These are phyloP conservation scores for Phytophthora kernoviae DNA, from an alignment of 352 stramenopile species.

Conservation along the genomic window DNA sequence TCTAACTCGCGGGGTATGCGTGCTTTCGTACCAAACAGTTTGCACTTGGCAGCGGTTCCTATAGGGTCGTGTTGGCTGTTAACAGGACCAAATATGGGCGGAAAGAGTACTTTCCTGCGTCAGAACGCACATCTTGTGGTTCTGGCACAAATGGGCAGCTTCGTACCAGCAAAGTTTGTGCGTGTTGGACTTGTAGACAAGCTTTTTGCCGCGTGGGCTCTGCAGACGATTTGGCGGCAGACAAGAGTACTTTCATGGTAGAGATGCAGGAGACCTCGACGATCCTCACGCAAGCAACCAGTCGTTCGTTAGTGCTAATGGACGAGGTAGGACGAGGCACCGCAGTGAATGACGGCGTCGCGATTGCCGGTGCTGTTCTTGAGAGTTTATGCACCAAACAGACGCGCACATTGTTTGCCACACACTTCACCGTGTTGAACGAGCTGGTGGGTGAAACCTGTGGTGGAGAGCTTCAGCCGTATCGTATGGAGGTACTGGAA, in stretches of 20 bases:
- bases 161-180: conserved; percentile 77
- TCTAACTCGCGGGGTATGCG: conserved; percentile 57
- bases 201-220: conserved; percentile 86
- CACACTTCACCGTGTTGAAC: conserved; percentile 80
- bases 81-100: conserved; percentile 90
- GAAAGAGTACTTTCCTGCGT: conserved; percentile 86
- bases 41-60: conserved; percentile 43
- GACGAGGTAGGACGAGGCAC: conserved; percentile 89
- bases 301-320: conserved; percentile 86
- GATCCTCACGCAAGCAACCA: conserved; percentile 74
- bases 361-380: conserved; percentile 80
- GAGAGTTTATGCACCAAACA: conserved; percentile 66
- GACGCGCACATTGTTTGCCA: conserved; percentile 79
- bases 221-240: conserved; percentile 75
- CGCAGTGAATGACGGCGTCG: conserved; percentile 74
- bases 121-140: conserved; percentile 81
- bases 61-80: conserved; percentile 70
- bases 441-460: conserved; percentile 41
- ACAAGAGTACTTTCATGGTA: conserved; percentile 88
- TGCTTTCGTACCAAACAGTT: conserved; percentile 76
- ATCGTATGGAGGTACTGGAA: conserved; percentile 77
- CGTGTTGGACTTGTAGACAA: conserved; percentile 78
- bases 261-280: conserved; percentile 89
- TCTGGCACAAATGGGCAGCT: conserved; percentile 83
- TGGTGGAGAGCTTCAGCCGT: conserved; percentile 45